These are phyloP conservation scores for Suillus decipiens DNA, from an alignment of 768 basidiomycete species.

Conservation along the genomic window DNA sequence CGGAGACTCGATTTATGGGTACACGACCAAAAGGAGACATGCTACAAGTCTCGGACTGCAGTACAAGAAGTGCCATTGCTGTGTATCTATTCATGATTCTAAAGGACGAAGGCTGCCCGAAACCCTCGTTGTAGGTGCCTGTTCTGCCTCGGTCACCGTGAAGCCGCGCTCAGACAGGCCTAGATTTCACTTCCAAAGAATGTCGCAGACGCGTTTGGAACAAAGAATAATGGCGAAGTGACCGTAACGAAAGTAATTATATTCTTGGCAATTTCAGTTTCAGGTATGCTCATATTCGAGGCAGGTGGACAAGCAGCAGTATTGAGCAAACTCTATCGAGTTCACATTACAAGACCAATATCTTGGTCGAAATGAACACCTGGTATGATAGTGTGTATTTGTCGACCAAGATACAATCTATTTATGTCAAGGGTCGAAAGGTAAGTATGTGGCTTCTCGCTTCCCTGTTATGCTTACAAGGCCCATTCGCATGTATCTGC, in stretches of 20 bases:
- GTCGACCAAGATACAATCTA: constrained; percentile 78
- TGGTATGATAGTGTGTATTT: constrained; percentile 81
- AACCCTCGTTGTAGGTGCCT: constrained; percentile 65
- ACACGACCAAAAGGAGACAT: constrained; percentile 70
- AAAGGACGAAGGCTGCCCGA: constrained; percentile 59
- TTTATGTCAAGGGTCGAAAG: constrained; percentile 71
- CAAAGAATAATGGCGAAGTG: constrained; percentile 78
- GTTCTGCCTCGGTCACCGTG: constrained; percentile 6
- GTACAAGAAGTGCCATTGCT: constrained; percentile 40
- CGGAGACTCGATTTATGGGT: constrained; percentile 80
- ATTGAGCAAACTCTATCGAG: constrained; percentile 79
- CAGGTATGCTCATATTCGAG: not conserved
- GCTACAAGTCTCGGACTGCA: constrained; percentile 50
- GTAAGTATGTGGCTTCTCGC: constrained; percentile 36
- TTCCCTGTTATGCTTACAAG: not conserved
- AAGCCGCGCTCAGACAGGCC: constrained; percentile 1
- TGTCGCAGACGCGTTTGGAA: constrained; percentile 67
- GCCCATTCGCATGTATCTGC: constrained; percentile 64
- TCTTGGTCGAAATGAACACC: constrained; percentile 70
- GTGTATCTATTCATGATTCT: constrained; percentile 68
- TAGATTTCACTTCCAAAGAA: constrained; percentile 77
- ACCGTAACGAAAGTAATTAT: constrained; percentile 63
- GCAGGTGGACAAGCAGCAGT: constrained; percentile 66
- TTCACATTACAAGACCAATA: constrained; percentile 95
- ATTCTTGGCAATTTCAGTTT: constrained; percentile 4